Evolutionary conservation across 2,329 filamentous ascomycete species (phyloP).

Genomic region (Coniella lustricola): DNA sequence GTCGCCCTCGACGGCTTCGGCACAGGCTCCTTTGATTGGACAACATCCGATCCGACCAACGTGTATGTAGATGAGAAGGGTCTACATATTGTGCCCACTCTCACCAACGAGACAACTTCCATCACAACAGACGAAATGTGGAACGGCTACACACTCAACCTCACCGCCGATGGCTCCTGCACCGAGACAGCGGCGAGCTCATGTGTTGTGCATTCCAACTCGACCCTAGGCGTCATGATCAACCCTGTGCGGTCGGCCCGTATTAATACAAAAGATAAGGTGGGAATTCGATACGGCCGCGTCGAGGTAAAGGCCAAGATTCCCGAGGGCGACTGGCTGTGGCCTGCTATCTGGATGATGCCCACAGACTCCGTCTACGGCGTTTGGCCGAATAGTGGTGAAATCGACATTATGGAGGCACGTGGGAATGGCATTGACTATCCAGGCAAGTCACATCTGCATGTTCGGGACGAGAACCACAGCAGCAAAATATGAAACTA

Average conservation of each 20-base stretch:
- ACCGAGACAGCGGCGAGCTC: slow-evolving; percentile 28
- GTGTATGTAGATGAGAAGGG: slow-evolving; percentile 39
- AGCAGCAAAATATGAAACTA: no score
- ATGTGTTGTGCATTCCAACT: slow-evolving; percentile 36
- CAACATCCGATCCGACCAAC: slow-evolving; percentile 40
- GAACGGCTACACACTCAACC: slow-evolving; percentile 36
- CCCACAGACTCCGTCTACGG: slow-evolving; percentile 41
- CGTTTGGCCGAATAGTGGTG: slow-evolving; percentile 42
- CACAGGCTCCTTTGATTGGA: slow-evolving; percentile 48
- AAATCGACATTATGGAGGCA: slow-evolving; percentile 47
- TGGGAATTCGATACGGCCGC: slow-evolving; percentile 40
- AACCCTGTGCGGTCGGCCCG: slow-evolving; percentile 43
- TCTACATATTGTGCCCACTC: slow-evolving; percentile 49
- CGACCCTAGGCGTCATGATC: slow-evolving; percentile 37
- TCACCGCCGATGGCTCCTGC: slow-evolving; percentile 35
- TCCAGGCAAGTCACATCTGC: not conserved
- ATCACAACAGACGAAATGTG: slow-evolving; percentile 32
- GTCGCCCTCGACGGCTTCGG: slow-evolving; percentile 33
- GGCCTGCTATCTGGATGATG: slow-evolving; percentile 46
- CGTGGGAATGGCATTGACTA: slow-evolving; percentile 38
- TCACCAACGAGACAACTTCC: slow-evolving; percentile 34
- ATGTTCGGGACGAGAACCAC: no score
- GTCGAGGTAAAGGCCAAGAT: slow-evolving; percentile 48
- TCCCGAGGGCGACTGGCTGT: slow-evolving; percentile 48
- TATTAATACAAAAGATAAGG: slow-evolving; percentile 39